Percentiles rank a stretch among this genome's conserved stretches.
These are phyloP conservation scores for Panaeolus cyanescens DNA, from an alignment of 768 basidiomycete species.

Conservation along the genomic window DNA sequence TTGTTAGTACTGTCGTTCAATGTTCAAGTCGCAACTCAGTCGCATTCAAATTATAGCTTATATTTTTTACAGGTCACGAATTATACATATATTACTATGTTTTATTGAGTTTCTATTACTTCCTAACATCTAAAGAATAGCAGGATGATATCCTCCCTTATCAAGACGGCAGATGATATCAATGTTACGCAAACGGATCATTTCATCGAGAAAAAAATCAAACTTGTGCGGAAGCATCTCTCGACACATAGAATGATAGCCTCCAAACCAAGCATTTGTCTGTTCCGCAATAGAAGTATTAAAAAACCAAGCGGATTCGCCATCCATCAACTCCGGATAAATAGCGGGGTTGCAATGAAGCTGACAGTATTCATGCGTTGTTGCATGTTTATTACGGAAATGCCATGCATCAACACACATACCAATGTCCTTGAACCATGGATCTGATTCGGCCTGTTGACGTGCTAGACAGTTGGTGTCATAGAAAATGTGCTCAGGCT, in stretches of 20 bases:
- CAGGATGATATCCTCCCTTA: not conserved
- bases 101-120: too few relatives aligned
- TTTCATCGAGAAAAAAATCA: conserved; percentile 40
- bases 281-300: conserved; percentile 36
- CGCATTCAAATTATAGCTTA: too few relatives aligned
- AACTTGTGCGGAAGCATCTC: conserved; percentile 21
- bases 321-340: conserved; percentile 22
- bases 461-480: conserved; percentile 26
- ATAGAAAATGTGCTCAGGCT: conserved; percentile 23
- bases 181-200: conserved; percentile 19
- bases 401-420: conserved; percentile 39
- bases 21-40: too few relatives aligned
- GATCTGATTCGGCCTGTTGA: conserved; percentile 13
- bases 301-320: conserved; percentile 27
- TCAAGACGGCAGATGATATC: conserved; percentile 6
- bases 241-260: conserved; percentile 9
- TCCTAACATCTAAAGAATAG: too few relatives aligned
- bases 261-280: conserved; percentile 30
- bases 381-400: conserved; percentile 13
- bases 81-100: too few relatives aligned
- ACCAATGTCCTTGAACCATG: conserved; percentile 18
- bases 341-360: conserved; percentile 23
- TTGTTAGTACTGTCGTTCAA: too few relatives aligned
- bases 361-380: conserved; percentile 1
- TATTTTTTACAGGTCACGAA: too few relatives aligned